phyloP scores from a whole-genome alignment of 176 grass and related monocot species.

The Saccharum officinarum region DNA sequence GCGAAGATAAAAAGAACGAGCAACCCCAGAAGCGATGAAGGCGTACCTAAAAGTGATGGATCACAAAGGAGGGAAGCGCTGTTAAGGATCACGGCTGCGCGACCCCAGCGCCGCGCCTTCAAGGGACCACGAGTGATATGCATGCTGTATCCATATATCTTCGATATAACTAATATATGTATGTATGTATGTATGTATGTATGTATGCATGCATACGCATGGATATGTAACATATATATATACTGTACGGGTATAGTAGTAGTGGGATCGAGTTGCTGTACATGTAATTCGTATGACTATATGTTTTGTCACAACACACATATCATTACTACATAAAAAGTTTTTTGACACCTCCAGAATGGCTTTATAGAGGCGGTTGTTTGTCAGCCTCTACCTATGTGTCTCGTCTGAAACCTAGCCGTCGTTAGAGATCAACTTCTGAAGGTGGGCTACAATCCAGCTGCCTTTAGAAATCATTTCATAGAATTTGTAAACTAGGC shows the following conservation, averaged over 20 bases:
- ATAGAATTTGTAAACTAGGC: too few species aligned
- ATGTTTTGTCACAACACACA: neutral
- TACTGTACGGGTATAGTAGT: neutral
- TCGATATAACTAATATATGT: neutral
- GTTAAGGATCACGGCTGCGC: neutral
- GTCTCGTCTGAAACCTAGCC: too few species aligned
- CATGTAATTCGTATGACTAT: neutral
- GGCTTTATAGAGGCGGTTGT: neutral
- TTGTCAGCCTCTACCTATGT: neutral
- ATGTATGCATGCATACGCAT: too few species aligned
- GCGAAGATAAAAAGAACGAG: neutral
- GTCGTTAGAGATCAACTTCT: too few species aligned
- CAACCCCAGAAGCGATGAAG: neutral
- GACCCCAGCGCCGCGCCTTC: too few species aligned
- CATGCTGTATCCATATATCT: neutral
- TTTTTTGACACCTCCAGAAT: neutral
- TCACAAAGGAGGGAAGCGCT: neutral
- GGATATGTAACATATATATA: too few species aligned
- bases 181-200: neutral
- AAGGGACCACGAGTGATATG: neutral
- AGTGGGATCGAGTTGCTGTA: neutral
- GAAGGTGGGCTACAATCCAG: neutral
- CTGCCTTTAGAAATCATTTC: too few species aligned
- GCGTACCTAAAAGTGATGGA: neutral
- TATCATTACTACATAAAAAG: neutral